Evolutionary conservation across 78 protist species (phyloP).

Genomic region (Cyanophora paradoxa): DNA sequence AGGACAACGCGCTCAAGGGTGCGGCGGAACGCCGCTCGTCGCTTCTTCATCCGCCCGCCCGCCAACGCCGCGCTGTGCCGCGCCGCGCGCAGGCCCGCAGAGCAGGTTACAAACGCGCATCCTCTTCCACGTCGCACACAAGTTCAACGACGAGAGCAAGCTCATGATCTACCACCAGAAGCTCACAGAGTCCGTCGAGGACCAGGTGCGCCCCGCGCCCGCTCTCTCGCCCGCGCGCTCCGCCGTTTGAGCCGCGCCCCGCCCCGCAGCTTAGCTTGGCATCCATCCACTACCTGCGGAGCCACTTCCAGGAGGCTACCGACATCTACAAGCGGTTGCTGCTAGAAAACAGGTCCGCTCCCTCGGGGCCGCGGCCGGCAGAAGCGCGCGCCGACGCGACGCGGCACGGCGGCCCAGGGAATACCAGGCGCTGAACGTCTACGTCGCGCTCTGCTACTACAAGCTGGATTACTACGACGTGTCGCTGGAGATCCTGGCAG

Average conservation of each 20-base stretch:
- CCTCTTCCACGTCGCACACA: slow-evolving; percentile 65
- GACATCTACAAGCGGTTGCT: slow-evolving; percentile 69
- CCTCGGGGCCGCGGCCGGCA: not conserved
- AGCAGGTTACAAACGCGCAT: slow-evolving; percentile 51
- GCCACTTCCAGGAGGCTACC: slow-evolving; percentile 67
- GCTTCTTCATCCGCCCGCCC: not conserved
- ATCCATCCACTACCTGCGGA: slow-evolving; percentile 58
- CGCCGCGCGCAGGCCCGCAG: not conserved
- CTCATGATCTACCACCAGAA: slow-evolving; percentile 52
- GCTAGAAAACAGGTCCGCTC: slow-evolving; percentile 34
- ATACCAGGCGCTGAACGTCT: slow-evolving; percentile 54
- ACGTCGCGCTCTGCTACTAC: slow-evolving; percentile 73
- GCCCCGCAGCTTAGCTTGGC: slow-evolving; percentile 56
- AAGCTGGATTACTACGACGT: slow-evolving; percentile 80
- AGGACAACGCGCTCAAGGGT: slow-evolving; percentile 5
- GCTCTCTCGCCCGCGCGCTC: too few species aligned
- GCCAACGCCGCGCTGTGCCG: not conserved
- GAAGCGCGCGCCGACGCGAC: not conserved
- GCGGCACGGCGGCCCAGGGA: slow-evolving; percentile 6
- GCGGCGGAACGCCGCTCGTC: not conserved
- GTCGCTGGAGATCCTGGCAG: slow-evolving; percentile 51
- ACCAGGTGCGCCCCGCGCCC: slow-evolving; percentile 14
- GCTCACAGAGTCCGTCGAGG: slow-evolving; percentile 30
- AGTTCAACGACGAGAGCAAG: slow-evolving; percentile 45
- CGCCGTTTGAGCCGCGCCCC: too few species aligned